phyloP scores from a whole-genome alignment of 2,329 filamentous ascomycete genomes.

The Nemania serpens region DNA sequence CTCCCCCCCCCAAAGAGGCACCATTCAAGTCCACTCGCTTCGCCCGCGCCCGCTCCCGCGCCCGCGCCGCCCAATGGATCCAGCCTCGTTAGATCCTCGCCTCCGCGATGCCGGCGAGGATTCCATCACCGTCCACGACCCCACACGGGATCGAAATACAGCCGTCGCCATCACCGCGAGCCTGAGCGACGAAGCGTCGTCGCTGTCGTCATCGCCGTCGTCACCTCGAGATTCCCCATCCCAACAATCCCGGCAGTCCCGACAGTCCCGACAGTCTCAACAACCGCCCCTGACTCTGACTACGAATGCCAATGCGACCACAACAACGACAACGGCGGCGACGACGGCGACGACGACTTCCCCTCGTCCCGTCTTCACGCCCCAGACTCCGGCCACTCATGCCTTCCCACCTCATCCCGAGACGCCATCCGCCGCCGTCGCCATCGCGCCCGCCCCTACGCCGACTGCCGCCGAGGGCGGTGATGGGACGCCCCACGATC shows the following conservation, averaged over 20 bases:
- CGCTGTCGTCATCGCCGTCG: neutral
- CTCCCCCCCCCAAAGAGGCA: conserved; percentile 7
- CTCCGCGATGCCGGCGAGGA: conserved; percentile 36
- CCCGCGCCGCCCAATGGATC: conserved; percentile 33
- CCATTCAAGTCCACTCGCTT: conserved; percentile 10
- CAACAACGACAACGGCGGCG: conserved; percentile 9
- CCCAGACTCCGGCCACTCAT: conserved; percentile 31
- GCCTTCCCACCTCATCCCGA: conserved; percentile 14
- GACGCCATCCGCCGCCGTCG: neutral
- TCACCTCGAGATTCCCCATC: neutral
- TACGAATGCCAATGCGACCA: neutral
- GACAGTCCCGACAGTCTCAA: neutral
- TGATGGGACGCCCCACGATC: conserved; percentile 34
- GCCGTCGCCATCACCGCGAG: neutral
- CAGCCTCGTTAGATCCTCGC: conserved; percentile 38
- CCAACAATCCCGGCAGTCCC: neutral
- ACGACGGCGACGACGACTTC: neutral
- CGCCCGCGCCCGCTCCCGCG: conserved; percentile 3
- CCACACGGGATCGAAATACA: neutral
- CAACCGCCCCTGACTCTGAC: neutral
- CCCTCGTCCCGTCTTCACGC: conserved; percentile 23
- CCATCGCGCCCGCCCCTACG: conserved; percentile 28
- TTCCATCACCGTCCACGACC: conserved; percentile 34
- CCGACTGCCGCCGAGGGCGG: neutral
- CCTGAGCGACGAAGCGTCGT: neutral